These are phyloP conservation scores for Steccherinum ochraceum DNA, from an alignment of 768 basidiomycete genomes.

Conservation along the genomic window DNA sequence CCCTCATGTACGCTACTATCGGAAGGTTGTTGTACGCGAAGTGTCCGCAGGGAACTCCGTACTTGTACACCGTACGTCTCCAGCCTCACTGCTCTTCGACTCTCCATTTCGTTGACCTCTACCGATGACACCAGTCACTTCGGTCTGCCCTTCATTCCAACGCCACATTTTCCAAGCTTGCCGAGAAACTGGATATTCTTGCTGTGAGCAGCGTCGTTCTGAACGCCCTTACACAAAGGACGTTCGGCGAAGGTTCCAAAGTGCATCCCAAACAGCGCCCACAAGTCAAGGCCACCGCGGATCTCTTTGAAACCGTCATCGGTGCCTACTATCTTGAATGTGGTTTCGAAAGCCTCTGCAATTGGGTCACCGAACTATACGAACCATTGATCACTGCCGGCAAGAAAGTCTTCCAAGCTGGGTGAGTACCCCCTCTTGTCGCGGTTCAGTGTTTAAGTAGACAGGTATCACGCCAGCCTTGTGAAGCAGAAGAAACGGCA, in stretches of 20 bases:
- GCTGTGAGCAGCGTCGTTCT: conserved; percentile 18
- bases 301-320: conserved; percentile 41
- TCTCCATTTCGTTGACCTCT: conserved; percentile 21
- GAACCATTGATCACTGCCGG: conserved; percentile 29
- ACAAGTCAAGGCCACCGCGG: conserved; percentile 33
- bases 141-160: conserved; percentile 22
- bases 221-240: conserved; percentile 14
- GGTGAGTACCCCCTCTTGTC: conserved; percentile 13
- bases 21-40: conserved; percentile 31
- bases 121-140: conserved; percentile 26
- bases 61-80: conserved; percentile 22
- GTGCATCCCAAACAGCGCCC: conserved; percentile 11
- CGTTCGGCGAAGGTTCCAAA: conserved; percentile 18
- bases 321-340: conserved; percentile 36
- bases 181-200: conserved; percentile 25
- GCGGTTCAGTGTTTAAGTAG: too few relatives aligned
- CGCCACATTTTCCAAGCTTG: conserved; percentile 20
- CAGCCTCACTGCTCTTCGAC: neutral
- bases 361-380: conserved; percentile 34
- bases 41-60: conserved; percentile 18
- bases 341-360: conserved; percentile 30
- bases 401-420: conserved; percentile 21
- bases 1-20: conserved; percentile 37
- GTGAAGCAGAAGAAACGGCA: too few relatives aligned
- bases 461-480: too few relatives aligned